phyloP scores from a whole-genome alignment of 768 basidiomycete genomes.

The Rhizopogon vulgaris region DNA sequence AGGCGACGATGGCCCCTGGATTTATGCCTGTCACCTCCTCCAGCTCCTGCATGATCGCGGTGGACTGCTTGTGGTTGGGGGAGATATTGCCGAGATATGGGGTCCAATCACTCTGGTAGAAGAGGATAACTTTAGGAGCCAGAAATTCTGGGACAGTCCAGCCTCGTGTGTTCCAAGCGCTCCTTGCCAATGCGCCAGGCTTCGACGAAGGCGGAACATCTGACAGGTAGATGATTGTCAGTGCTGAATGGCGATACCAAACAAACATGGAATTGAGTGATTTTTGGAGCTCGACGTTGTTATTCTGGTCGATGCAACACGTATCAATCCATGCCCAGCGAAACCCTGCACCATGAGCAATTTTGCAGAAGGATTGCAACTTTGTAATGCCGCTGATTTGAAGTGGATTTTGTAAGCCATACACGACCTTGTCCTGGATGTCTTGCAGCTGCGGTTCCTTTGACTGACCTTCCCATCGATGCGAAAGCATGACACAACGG shows the following conservation, averaged over 20 bases:
- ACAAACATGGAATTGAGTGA: neutral
- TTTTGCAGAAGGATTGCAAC: neutral
- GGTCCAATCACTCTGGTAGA: neutral
- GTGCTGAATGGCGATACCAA: neutral
- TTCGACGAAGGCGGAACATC: neutral
- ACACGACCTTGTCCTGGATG: neutral
- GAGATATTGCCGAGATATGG: neutral
- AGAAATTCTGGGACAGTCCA: neutral
- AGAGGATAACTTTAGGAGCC: neutral
- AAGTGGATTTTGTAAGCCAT: neutral
- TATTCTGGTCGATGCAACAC: neutral
- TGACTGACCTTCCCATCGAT: neutral
- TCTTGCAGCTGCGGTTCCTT: neutral
- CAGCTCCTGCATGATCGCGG: neutral
- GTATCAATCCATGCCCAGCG: slow-evolving; percentile 6
- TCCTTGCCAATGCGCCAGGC: neutral
- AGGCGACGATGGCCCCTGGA: neutral
- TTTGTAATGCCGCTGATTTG: neutral
- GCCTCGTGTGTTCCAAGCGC: neutral
- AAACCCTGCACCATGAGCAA: neutral
- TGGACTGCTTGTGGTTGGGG: neutral
- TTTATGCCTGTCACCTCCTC: neutral
- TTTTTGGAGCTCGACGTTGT: neutral
- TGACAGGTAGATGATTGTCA: neutral
- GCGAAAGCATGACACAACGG: neutral